These are phyloP conservation scores for Cytospora chrysosperma DNA, from an alignment of 2,329 filamentous ascomycete species.

Conservation along the genomic window DNA sequence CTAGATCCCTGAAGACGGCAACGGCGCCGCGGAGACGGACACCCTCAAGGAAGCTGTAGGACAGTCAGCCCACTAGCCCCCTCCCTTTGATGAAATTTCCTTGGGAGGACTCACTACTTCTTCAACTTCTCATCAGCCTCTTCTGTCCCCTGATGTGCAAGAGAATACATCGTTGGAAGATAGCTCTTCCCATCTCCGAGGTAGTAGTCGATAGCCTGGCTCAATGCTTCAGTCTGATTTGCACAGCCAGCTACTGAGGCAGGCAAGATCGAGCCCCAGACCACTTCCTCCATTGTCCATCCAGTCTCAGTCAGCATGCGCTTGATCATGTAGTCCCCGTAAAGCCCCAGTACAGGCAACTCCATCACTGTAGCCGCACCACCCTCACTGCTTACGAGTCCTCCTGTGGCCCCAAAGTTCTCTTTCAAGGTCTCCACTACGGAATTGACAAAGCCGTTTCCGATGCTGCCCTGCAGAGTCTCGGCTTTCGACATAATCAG, in stretches of 20 bases:
- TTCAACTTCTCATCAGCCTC: constrained; percentile 49
- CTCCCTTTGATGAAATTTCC: background rate
- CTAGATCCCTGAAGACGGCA: constrained; percentile 48
- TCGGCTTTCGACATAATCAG: background rate
- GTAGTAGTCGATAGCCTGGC: constrained; percentile 60
- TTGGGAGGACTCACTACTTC: constrained; percentile 33
- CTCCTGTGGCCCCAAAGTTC: background rate
- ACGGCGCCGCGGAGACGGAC: constrained; percentile 54
- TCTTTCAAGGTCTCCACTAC: constrained; percentile 33
- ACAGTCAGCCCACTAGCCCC: constrained; percentile 28
- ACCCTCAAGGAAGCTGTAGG: constrained; percentile 52
- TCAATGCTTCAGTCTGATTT: constrained; percentile 58
- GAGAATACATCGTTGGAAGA: constrained; percentile 50
- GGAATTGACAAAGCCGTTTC: background rate
- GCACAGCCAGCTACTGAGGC: constrained; percentile 56
- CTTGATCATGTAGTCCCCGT: constrained; percentile 57
- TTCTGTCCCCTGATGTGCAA: constrained; percentile 48
- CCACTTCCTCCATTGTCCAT: constrained; percentile 48
- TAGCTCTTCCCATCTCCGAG: constrained; percentile 49
- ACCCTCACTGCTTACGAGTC: background rate
- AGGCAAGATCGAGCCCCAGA: constrained; percentile 57
- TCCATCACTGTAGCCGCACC: background rate
- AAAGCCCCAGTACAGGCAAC: constrained; percentile 50
- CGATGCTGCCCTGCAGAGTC: background rate
- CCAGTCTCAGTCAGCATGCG: constrained; percentile 54